phyloP scores from a whole-genome alignment of 129 eudicot species.

The Pittosporum tobira region DNA sequence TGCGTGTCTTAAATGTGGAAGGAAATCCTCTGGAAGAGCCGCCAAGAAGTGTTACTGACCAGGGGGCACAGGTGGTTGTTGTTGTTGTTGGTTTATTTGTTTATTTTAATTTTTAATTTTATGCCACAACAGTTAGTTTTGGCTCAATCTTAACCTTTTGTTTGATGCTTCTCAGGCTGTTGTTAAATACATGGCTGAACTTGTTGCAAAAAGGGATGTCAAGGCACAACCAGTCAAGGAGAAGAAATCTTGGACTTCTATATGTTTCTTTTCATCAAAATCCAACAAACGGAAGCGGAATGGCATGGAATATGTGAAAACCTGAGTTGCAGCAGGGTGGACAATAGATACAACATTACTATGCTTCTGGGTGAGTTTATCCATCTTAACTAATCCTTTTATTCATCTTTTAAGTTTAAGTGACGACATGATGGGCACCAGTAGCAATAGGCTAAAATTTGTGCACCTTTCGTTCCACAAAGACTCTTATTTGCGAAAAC shows the following conservation, averaged over 20 bases:
- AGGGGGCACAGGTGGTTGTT: constrained; percentile 55
- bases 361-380: constrained; percentile 9
- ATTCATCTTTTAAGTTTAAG: neutral
- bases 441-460: neutral
- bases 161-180: constrained; percentile 53
- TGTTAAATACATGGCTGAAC: constrained; percentile 65
- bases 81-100: no score
- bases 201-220: constrained; percentile 47
- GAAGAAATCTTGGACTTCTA: constrained; percentile 71
- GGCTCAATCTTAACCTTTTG: neutral
- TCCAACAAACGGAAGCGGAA: constrained; percentile 70
- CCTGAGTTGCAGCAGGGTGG: constrained; percentile 24
- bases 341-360: constrained; percentile 4
- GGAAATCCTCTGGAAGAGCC: constrained; percentile 85
- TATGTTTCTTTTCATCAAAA: constrained; percentile 50
- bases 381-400: neutral
- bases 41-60: constrained; percentile 42
- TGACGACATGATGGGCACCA: neutral
- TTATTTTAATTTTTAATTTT: no score
- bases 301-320: constrained; percentile 38
- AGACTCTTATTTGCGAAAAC: no score
- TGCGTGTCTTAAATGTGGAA: constrained; percentile 60
- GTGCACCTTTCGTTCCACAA: no score
- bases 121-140: neutral
- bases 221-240: constrained; percentile 61